phyloP scores from a whole-genome alignment of 441 rosid species.

The Populus hybrid region DNA sequence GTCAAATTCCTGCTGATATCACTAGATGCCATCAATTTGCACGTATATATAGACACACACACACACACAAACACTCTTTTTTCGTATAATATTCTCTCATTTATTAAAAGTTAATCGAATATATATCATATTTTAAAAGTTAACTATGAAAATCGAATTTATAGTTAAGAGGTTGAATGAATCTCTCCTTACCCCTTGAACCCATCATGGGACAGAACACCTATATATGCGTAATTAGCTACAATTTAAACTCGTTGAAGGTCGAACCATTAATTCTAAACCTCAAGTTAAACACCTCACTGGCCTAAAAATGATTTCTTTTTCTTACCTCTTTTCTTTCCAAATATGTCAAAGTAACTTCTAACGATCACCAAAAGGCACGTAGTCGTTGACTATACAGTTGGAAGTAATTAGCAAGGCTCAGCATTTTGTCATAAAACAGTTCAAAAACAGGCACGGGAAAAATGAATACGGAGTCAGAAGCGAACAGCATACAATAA shows the following conservation, averaged over 20 bases:
- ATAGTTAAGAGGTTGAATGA: too few relatives aligned
- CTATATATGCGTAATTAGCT: neutral
- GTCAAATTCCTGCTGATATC: neutral
- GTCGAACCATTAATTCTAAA: too few relatives aligned
- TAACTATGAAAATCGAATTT: too few relatives aligned
- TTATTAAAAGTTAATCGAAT: too few relatives aligned
- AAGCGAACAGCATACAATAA: neutral
- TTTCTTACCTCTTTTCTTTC: neutral
- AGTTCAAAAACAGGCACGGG: neutral
- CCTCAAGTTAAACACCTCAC: too few relatives aligned
- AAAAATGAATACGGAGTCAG: neutral
- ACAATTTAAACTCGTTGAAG: neutral
- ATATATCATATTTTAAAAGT: too few relatives aligned
- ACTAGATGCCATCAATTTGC: neutral
- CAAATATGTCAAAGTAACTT: neutral
- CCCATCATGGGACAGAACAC: too few relatives aligned
- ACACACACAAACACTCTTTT: too few relatives aligned
- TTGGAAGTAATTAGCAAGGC: neutral
- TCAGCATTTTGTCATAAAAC: neutral
- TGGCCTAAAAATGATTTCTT: neutral
- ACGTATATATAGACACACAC: neutral
- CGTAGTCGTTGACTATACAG: neutral
- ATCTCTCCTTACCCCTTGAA: too few relatives aligned
- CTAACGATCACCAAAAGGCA: neutral
- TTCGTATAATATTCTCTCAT: too few relatives aligned